A percentile compares a stretch with the other conserved stretches of the same genome.
Conservation (phyloP, 2,329 filamentous ascomycete species). For the Paracamarosporium sp. region DNA sequence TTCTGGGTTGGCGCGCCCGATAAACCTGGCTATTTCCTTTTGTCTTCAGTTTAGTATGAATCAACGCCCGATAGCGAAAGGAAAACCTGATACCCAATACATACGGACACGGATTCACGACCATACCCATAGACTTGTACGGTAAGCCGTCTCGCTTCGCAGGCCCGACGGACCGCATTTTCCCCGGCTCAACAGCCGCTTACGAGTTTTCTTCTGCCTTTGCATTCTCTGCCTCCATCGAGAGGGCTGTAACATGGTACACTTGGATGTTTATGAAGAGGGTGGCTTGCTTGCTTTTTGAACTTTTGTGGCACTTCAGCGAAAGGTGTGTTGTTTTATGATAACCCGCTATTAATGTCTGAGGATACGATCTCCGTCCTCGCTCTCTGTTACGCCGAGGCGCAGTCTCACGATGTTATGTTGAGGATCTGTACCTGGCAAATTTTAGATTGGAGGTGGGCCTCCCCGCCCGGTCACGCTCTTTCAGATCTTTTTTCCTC, state of each 20-base stretch:
- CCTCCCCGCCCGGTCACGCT: neutral
- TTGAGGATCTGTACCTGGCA: neutral
- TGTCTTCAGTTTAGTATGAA: neutral
- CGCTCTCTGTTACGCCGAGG: neutral
- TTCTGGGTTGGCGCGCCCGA: conserved; percentile 15
- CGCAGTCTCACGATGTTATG: neutral
- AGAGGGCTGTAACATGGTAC: neutral
- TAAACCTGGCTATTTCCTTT: conserved; percentile 20
- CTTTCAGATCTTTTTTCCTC: conserved; percentile 3
- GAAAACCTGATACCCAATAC: conserved; percentile 15
- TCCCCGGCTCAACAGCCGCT: conserved; percentile 4
- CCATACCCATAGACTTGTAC: conserved; percentile 16
- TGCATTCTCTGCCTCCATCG: neutral
- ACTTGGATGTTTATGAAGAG: neutral
- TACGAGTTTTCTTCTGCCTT: conserved; percentile 5
- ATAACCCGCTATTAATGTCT: conserved; percentile 3
- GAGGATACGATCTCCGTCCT: neutral
- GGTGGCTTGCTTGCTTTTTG: neutral
- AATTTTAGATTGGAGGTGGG: conserved; percentile 2
- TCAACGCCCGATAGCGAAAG: neutral
- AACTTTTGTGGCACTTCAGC: neutral
- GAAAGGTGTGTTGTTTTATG: conserved; percentile 1
- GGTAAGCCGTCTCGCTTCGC: conserved; percentile 6
- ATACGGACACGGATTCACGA: conserved; percentile 14
- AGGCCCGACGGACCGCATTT: conserved; percentile 5